Conservation (phyloP, 345 rosid species). For the Gossypioides kirkii region DNA sequence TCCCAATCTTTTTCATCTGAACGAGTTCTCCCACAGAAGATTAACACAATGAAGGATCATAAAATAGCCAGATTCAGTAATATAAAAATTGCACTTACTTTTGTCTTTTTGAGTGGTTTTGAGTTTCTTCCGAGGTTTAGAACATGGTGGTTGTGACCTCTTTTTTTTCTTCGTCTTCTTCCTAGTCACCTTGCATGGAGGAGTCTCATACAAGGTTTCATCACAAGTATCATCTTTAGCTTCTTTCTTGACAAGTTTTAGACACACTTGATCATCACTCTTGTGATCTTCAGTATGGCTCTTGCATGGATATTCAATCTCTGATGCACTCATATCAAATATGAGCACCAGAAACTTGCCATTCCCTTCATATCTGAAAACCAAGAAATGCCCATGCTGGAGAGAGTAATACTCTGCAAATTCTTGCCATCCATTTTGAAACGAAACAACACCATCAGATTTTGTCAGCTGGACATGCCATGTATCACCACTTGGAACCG, state of each 20-base stretch:
- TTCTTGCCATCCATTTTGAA: slow-evolving; percentile 26
- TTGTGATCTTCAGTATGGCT: neutral
- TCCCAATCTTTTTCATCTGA: neutral
- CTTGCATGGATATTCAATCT: slow-evolving; percentile 19
- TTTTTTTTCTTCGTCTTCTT: neutral
- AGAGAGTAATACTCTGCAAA: slow-evolving; percentile 20
- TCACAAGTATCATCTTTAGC: neutral
- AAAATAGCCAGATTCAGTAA: neutral
- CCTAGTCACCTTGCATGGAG: neutral
- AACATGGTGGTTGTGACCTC: neutral
- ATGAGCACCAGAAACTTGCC: slow-evolving; percentile 14
- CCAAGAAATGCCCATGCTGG: slow-evolving; percentile 10
- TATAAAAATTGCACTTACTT: neutral
- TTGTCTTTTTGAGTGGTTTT: neutral
- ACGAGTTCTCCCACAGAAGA: neutral
- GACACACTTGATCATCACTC: neutral
- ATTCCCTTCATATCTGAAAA: slow-evolving; percentile 24
- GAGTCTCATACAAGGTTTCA: neutral
- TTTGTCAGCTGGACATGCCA: slow-evolving; percentile 23
- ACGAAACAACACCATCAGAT: slow-evolving; percentile 19
- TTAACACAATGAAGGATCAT: neutral
- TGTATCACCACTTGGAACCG: slow-evolving; percentile 18
- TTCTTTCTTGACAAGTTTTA: neutral
- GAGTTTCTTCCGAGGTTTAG: neutral
- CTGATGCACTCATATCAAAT: slow-evolving; percentile 16